A percentile compares a stretch with the other conserved stretches of the same genome.
These are phyloP conservation scores for Colletotrichum tropicale DNA, from an alignment of 2,329 filamentous ascomycete species.

Conservation along the genomic window DNA sequence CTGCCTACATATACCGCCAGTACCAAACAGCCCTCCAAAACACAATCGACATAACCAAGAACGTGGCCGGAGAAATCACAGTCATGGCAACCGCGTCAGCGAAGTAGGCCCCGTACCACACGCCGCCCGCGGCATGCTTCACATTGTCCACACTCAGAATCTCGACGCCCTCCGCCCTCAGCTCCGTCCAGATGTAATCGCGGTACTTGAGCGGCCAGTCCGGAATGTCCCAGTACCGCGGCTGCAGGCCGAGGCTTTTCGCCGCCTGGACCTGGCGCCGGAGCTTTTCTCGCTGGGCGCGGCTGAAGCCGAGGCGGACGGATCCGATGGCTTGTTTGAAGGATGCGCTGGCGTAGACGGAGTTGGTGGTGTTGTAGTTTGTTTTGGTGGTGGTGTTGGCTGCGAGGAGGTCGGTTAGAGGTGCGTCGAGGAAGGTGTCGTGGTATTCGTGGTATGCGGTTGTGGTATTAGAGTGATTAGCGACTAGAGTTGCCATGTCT, in stretches of 20 bases:
- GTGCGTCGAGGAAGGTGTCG: neutral
- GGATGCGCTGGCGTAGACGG: constrained; percentile 67
- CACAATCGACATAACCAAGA: neutral
- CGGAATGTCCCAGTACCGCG: constrained; percentile 65
- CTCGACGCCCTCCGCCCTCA: constrained; percentile 62
- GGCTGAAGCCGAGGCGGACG: constrained; percentile 48
- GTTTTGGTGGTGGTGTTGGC: neutral
- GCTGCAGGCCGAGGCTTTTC: constrained; percentile 56
- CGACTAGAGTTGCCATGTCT: neutral
- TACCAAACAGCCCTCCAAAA: neutral
- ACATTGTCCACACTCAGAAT: constrained; percentile 60
- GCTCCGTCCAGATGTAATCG: constrained; percentile 59
- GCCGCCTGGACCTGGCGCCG: constrained; percentile 50
- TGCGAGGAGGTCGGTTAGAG: neutral
- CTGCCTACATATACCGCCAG: neutral
- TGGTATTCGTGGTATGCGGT: neutral
- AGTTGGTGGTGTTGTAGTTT: constrained; percentile 1
- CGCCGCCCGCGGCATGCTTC: neutral
- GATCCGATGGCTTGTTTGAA: constrained; percentile 59
- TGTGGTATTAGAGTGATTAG: neutral
- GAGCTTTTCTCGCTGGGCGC: constrained; percentile 46
- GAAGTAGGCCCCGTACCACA: neutral
- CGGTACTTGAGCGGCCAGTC: constrained; percentile 57
- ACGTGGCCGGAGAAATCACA: neutral
- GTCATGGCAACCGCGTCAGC: neutral